Conservation (phyloP, 1,284 basidiomycete species). For the Schizophyllum amplum region DNA sequence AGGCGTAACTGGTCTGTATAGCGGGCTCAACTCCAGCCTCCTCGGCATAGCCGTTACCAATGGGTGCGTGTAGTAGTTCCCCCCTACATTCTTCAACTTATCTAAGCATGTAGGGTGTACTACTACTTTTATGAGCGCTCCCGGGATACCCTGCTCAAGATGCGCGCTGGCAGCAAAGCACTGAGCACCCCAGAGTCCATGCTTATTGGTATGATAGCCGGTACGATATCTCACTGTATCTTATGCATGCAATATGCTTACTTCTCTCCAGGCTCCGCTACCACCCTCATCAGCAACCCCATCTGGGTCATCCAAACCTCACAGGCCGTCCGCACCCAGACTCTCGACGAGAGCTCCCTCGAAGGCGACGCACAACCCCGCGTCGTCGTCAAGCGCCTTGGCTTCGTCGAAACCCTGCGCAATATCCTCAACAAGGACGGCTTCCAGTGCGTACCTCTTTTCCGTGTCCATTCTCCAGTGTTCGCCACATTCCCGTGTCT, state of each 20-base stretch:
- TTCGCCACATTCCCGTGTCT: slow-evolving; percentile 2
- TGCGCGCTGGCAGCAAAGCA: slow-evolving; percentile 54
- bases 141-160: slow-evolving; percentile 45
- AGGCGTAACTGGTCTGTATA: slow-evolving; percentile 82
- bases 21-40: slow-evolving; percentile 80
- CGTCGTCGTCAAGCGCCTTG: slow-evolving; percentile 41
- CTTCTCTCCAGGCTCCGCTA: slow-evolving; percentile 88
- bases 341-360: slow-evolving; percentile 16
- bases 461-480: too few relatives aligned
- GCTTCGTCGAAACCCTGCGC: slow-evolving; percentile 61
- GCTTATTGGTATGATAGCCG: slow-evolving; percentile 82
- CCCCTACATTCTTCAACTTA: slow-evolving; percentile 1
- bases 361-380: slow-evolving; percentile 21
- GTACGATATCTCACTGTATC: too few relatives aligned
- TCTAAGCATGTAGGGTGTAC: slow-evolving; percentile 47
- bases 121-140: slow-evolving; percentile 81
- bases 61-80: slow-evolving; percentile 39
- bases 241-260: background rate
- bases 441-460: slow-evolving; percentile 25
- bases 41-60: slow-evolving; percentile 93
- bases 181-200: slow-evolving; percentile 86
- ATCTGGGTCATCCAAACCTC: slow-evolving; percentile 96
- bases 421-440: slow-evolving; percentile 79
- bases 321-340: slow-evolving; percentile 67
- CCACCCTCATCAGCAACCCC: slow-evolving; percentile 88